These are phyloP conservation scores for Melaleuca alternifolia DNA, from an alignment of 345 rosid genomes.

Conservation along the genomic window DNA sequence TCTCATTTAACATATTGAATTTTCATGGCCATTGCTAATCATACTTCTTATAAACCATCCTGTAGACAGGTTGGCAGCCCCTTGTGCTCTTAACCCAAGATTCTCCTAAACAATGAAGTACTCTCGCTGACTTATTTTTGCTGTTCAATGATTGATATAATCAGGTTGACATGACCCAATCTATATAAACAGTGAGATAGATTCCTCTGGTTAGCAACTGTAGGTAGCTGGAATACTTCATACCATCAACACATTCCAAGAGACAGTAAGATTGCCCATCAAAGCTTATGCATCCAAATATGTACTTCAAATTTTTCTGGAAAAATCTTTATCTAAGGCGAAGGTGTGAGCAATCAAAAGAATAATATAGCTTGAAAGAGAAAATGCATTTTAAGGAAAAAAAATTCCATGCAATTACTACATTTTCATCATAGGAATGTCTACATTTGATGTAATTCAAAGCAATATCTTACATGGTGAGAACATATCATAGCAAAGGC, in stretches of 20 bases:
- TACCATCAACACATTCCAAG: not conserved
- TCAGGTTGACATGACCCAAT: not conserved
- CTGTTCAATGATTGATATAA: not conserved
- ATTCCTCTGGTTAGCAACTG: not conserved
- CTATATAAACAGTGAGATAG: not conserved
- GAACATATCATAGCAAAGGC: not conserved
- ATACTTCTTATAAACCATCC: not conserved
- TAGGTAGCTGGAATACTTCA: not conserved
- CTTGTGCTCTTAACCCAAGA: not conserved
- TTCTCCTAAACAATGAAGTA: not conserved
- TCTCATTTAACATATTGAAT: not conserved
- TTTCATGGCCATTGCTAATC: not conserved
- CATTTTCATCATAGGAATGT: not conserved
- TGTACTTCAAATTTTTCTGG: not conserved
- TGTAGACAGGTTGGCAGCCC: not conserved
- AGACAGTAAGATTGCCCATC: not conserved
- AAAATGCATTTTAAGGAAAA: not conserved
- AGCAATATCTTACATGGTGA: not conserved
- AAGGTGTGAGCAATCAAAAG: not conserved
- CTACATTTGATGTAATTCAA: not conserved
- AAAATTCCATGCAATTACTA: not conserved
- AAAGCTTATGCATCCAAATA: not conserved
- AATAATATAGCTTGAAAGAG: not conserved
- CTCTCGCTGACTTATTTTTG: not conserved
- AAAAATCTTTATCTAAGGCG: not conserved